A percentile compares a stretch with the other conserved stretches of the same genome.
These are phyloP conservation scores for Fusarium proliferatum DNA, from an alignment of 2,329 filamentous ascomycete species.

Conservation along the genomic window DNA sequence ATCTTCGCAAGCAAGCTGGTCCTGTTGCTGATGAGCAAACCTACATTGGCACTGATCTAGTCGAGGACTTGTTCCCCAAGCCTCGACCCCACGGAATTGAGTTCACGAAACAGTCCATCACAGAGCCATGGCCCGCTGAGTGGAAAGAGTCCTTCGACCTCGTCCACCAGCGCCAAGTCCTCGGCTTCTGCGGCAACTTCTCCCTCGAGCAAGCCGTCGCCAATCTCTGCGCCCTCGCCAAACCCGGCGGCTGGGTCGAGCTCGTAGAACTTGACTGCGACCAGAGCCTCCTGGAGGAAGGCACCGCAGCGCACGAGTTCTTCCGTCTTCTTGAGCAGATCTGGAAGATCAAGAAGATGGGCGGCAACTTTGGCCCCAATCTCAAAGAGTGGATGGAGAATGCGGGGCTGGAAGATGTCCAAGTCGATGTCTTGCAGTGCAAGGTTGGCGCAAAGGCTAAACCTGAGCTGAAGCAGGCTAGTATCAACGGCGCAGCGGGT, in stretches of 20 bases:
- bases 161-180: conserved; percentile 5
- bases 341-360: conserved; percentile 14
- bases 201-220: conserved; percentile 1
- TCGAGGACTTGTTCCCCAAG: background rate
- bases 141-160: conserved; percentile 4
- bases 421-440: background rate
- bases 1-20: background rate
- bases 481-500: background rate
- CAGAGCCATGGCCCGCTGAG: conserved; percentile 2
- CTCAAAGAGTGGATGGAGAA: conserved; percentile 11
- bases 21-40: background rate
- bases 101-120: background rate
- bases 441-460: conserved; percentile 1
- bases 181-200: conserved; percentile 3
- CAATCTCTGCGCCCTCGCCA: conserved; percentile 1
- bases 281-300: background rate
- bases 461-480: conserved; percentile 1
- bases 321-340: conserved; percentile 5
- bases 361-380: background rate
- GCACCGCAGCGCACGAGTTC: background rate
- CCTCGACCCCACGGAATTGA: background rate
- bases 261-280: conserved; percentile 5
- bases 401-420: background rate
- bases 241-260: background rate
- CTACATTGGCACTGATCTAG: background rate